phyloP scores from a whole-genome alignment of 2,329 filamentous ascomycete species.

The Graphilbum fragrans region DNA sequence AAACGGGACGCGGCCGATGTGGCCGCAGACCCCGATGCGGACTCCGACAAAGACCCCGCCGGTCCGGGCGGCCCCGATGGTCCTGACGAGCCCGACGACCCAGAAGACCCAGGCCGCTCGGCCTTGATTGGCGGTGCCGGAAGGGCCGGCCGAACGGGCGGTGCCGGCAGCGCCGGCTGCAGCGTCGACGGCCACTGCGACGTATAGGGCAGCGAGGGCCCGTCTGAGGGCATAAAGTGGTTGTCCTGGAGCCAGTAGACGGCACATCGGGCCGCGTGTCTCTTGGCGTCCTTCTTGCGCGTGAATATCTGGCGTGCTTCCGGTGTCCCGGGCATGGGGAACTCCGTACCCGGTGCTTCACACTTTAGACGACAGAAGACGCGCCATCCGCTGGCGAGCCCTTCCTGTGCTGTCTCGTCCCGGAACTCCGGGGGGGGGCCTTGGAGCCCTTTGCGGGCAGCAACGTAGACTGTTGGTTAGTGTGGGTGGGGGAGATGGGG shows the following conservation, averaged over 20 bases:
- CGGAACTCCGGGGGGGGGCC: slow-evolving; percentile 10
- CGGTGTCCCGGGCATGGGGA: background rate
- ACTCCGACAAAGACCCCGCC: no score
- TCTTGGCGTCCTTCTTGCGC: slow-evolving; percentile 40
- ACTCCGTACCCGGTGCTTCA: background rate
- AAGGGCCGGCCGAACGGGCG: no score
- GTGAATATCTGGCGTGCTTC: background rate
- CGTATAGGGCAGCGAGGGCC: background rate
- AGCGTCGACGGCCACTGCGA: no score
- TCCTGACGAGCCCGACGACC: background rate
- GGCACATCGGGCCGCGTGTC: slow-evolving; percentile 38
- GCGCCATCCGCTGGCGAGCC: slow-evolving; percentile 11
- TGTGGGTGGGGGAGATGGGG: background rate
- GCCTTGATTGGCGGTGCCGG: no score
- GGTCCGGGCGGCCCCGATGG: no score
- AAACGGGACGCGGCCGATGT: background rate
- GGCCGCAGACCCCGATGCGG: no score
- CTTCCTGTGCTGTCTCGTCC: slow-evolving; percentile 7
- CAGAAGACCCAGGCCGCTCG: background rate
- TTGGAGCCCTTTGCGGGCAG: slow-evolving; percentile 8
- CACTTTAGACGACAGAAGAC: slow-evolving; percentile 13
- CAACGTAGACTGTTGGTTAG: slow-evolving; percentile 21
- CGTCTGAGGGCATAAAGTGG: slow-evolving; percentile 16
- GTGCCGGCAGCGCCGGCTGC: no score
- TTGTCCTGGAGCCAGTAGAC: slow-evolving; percentile 25